These are phyloP conservation scores for Scutellaria baicalensis DNA, from an alignment of 257 asterid species.

Conservation along the genomic window DNA sequence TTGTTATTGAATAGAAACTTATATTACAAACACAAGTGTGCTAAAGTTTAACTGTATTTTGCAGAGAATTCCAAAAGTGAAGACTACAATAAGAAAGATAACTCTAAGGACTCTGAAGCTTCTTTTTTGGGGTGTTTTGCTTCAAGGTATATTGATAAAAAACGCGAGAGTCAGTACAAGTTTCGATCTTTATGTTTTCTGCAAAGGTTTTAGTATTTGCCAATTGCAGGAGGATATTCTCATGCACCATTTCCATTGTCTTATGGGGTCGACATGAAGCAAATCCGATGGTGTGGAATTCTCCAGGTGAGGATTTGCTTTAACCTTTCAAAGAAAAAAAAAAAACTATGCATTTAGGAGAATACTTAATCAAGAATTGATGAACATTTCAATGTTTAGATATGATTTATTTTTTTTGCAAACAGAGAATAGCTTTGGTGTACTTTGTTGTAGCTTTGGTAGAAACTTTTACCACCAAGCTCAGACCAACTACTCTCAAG, in stretches of 20 bases:
- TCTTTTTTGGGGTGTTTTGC: conserved; percentile 75
- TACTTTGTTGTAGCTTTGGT: conserved; percentile 69
- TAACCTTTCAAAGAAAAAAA: background rate
- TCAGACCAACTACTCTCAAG: conserved; percentile 44
- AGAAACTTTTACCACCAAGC: conserved; percentile 63
- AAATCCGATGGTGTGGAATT: conserved; percentile 78
- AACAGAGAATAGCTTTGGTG: conserved; percentile 90
- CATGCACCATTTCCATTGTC: conserved; percentile 62
- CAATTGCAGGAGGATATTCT: conserved; percentile 73
- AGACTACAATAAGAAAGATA: conserved; percentile 46
- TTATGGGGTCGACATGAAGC: conserved; percentile 77
- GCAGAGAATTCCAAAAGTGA: conserved; percentile 57
- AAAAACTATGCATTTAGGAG: background rate
- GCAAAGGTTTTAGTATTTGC: background rate
- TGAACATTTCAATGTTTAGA: background rate
- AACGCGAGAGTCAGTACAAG: too few species aligned
- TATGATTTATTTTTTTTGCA: background rate
- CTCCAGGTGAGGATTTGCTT: conserved; percentile 46
- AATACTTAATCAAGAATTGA: background rate
- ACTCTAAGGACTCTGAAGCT: conserved; percentile 70
- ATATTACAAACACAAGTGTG: background rate
- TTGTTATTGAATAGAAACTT: background rate
- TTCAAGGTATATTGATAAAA: conserved; percentile 44
- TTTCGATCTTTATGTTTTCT: background rate
- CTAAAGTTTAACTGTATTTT: background rate